These are phyloP conservation scores for Irpex sp. DNA, from an alignment of 1,284 basidiomycete genomes.

Conservation along the genomic window DNA sequence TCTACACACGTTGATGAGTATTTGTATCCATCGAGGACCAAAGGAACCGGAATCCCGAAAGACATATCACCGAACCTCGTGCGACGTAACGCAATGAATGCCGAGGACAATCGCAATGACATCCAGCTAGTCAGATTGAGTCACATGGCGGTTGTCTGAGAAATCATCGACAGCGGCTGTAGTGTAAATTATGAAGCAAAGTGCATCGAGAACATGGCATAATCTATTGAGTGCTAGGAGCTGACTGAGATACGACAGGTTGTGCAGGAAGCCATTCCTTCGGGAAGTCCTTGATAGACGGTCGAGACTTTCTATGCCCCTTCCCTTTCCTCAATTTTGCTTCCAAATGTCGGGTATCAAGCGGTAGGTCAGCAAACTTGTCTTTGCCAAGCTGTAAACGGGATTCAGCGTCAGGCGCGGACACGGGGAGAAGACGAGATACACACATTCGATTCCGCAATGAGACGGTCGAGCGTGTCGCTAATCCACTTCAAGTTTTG, in stretches of 20 bases:
- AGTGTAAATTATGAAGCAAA: neutral
- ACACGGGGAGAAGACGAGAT: neutral
- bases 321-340: constrained; percentile 67
- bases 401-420: constrained; percentile 8
- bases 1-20: neutral
- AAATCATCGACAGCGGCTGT: neutral
- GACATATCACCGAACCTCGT: neutral
- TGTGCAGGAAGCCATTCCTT: constrained; percentile 68
- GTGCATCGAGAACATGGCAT: constrained; percentile 4
- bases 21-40: neutral
- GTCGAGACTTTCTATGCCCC: constrained; percentile 51
- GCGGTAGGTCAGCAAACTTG: constrained; percentile 59
- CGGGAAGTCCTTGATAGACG: constrained; percentile 76
- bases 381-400: constrained; percentile 43
- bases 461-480: constrained; percentile 70
- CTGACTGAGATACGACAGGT: constrained; percentile 5
- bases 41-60: neutral
- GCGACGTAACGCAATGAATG: neutral
- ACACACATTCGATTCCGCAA: constrained; percentile 77
- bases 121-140: neutral
- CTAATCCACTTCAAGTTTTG: constrained; percentile 89
- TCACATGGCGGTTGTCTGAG: neutral
- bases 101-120: neutral
- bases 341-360: constrained; percentile 77
- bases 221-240: constrained; percentile 15